Evolutionary conservation across 257 asterid species (phyloP).

Genomic region (Petunia secreta): DNA sequence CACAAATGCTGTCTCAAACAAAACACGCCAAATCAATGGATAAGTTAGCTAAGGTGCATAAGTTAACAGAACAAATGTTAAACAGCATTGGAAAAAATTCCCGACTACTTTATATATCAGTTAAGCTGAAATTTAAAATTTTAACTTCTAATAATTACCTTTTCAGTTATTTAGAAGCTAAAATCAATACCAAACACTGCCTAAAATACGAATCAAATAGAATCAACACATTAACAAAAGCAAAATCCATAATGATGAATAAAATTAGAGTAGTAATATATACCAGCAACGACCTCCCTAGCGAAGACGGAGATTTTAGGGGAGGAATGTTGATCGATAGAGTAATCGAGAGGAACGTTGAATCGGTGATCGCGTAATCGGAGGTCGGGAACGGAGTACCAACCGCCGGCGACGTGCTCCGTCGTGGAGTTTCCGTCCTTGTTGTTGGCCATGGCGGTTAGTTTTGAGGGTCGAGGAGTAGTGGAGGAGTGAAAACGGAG

Average conservation of each 20-base stretch:
- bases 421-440: constrained; percentile 26
- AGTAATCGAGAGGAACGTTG: constrained; percentile 81
- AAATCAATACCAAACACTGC: background rate
- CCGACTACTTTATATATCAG: background rate
- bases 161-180: background rate
- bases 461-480: constrained; percentile 38
- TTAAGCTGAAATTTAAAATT: background rate
- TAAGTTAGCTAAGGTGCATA: background rate
- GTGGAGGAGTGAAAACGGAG: constrained; percentile 33
- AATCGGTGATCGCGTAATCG: constrained; percentile 84
- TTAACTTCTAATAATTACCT: background rate
- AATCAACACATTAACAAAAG: constrained; percentile 16
- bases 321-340: constrained; percentile 38
- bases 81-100: background rate
- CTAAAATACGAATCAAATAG: constrained; percentile 7
- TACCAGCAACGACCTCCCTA: constrained; percentile 90
- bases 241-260: constrained; percentile 7
- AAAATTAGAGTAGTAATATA: background rate
- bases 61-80: constrained; percentile 14
- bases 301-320: constrained; percentile 72
- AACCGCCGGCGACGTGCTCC: constrained; percentile 52
- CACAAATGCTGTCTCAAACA: background rate
- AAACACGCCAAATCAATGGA: background rate
- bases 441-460: constrained; percentile 45
- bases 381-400: constrained; percentile 93